These are phyloP conservation scores for Zelonia costaricensis DNA, from an alignment of 208 protist species.

Conservation along the genomic window DNA sequence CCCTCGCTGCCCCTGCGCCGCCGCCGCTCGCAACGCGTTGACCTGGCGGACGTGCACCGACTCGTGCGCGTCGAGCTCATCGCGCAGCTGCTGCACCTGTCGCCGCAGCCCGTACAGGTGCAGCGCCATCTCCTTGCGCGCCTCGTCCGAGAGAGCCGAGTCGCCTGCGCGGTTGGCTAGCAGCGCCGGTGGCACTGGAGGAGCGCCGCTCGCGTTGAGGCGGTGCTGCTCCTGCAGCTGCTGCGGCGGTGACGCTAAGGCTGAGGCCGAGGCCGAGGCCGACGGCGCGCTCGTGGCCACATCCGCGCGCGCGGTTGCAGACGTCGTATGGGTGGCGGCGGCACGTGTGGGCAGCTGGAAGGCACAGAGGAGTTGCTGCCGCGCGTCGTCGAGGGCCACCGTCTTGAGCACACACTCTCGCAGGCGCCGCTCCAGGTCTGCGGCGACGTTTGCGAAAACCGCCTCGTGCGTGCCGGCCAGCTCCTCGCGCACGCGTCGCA, in stretches of 20 bases:
- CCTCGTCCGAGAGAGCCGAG: slow-evolving; percentile 19
- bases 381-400: slow-evolving; percentile 57
- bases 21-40: slow-evolving; percentile 4
- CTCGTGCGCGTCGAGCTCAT: slow-evolving; percentile 33
- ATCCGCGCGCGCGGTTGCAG: no score
- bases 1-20: background rate
- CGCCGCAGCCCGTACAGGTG: slow-evolving; percentile 54
- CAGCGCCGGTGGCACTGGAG: background rate
- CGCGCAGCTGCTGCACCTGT: slow-evolving; percentile 41
- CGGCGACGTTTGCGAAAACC: slow-evolving; percentile 29
- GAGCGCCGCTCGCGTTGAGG: background rate
- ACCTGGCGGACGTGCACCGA: slow-evolving; percentile 16
- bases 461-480: slow-evolving; percentile 11
- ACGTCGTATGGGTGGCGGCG: no score
- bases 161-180: slow-evolving; percentile 7
- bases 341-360: slow-evolving; percentile 18
- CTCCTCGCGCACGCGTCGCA: slow-evolving; percentile 5
- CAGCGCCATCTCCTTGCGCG: slow-evolving; percentile 56
- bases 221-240: background rate
- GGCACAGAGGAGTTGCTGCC: slow-evolving; percentile 50
- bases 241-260: no score
- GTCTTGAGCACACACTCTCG: slow-evolving; percentile 47
- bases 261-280: no score
- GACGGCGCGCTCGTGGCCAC: no score
- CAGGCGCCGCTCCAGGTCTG: slow-evolving; percentile 48